Base-by-base conservation (phyloP, 2,329 filamentous ascomycete species). In the Pseudogymnoascus sp. region DNA sequence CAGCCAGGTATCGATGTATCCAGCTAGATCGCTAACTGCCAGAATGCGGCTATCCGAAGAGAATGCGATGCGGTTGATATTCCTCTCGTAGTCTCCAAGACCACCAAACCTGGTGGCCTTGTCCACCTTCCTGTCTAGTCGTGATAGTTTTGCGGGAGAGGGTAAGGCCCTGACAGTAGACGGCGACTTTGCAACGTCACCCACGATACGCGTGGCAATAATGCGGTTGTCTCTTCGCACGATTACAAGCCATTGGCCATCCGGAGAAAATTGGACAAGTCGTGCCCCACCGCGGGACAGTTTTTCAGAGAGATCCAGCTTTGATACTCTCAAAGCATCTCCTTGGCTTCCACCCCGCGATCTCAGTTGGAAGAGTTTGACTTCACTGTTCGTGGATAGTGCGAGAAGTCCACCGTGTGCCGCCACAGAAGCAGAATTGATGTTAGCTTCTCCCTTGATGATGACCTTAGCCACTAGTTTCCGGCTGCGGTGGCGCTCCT, bases 1-100 rank as follows among this genome's bases (percentile, higher is more conserved):
- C 1, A 91, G 76, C 89, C 92, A 99, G 16, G 87, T 91, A 70
- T 97, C 92, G 32, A 97, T 79, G 73, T 87, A 91, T 43, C 94
- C 94, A 43, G 88, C 86, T 59, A 97, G 75, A 72, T 97, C 93
- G 57, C 88, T 86, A 30, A 86, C 83, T 7, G 88, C 91, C 54
- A 97, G 77, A 64, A 96, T 83, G 65, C 82, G 85, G 70, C 89
- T 90, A 71, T 96, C 88, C 4, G 86, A 78, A 8, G 91, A 92
- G 73, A 97, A 97, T 2, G 86, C 80, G 25, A 87, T 73, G 60
- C 90, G 87, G 35, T 82, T 86, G 65, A 97, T 85, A 47, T 81
- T 87, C 70, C 88, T 83, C 64, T 91, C 84, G 74, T 97, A 97
- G 25, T 77, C 76, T n/a, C 87, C 88, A 60, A 90, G 78, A 6